A percentile compares a stretch with the other conserved stretches of the same genome.
Evolutionary conservation across 2,329 filamentous ascomycete genomes (phyloP).

Genomic region (Albophoma yamanashiensis): DNA sequence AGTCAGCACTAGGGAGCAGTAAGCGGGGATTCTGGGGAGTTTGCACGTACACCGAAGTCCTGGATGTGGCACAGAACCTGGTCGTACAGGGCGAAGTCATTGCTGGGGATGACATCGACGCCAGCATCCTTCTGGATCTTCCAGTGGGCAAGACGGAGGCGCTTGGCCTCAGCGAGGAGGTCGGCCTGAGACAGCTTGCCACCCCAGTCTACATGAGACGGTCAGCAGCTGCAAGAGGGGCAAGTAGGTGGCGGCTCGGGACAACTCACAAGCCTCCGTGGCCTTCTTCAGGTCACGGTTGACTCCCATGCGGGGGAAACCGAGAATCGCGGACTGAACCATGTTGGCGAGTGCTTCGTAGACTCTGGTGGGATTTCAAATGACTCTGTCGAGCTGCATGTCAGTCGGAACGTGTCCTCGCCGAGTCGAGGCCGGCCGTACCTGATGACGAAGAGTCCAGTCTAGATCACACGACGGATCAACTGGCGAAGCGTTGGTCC

Average conservation of each 20-base stretch:
- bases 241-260: constrained; percentile 10
- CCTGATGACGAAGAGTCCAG: neutral
- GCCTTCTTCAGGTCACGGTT: constrained; percentile 99
- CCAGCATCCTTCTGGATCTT: constrained; percentile 99
- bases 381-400: neutral
- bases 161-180: constrained; percentile 90
- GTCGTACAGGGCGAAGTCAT: constrained; percentile 98
- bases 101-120: constrained; percentile 96
- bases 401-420: neutral
- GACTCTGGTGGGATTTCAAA: neutral
- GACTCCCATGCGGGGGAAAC: constrained; percentile 97
- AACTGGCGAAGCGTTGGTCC: neutral
- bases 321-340: constrained; percentile 71
- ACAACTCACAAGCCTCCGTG: constrained; percentile 73
- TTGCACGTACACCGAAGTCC: constrained; percentile 73
- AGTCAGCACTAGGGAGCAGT: constrained; percentile 3
- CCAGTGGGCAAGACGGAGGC: constrained; percentile 94
- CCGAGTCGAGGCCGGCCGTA: neutral
- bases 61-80: constrained; percentile 97
- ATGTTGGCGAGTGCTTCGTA: constrained; percentile 32
- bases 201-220: constrained; percentile 52
- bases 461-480: neutral
- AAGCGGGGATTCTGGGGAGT: neutral
- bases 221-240: constrained; percentile 10
- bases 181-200: constrained; percentile 89